Base-by-base conservation (phyloP, 2,329 filamentous ascomycete species). In the Coniochaeta ligniaria region DNA sequence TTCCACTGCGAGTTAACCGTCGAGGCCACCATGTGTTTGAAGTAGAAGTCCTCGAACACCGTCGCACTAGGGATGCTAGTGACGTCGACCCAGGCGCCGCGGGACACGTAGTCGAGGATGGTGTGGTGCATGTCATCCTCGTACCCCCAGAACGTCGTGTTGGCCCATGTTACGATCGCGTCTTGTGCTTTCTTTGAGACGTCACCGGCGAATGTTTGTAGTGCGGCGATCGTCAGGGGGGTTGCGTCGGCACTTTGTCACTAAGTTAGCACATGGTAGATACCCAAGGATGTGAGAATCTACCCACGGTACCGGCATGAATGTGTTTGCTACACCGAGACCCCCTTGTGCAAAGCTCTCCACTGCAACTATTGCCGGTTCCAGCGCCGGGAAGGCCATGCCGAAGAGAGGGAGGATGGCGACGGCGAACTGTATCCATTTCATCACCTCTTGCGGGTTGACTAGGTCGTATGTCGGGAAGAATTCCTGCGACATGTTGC, bases 1-100 rank as follows among this genome's bases (percentile, higher is more conserved):
- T 38, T 57, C 54, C 54, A 57, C 33, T 57, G 54, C n/a, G 54
- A 36, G 54, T 57, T 57, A n/a, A 57, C 54, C 9, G 54, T 57
- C 20, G 54, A 57, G n/a, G 54, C 54, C 31, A 57, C 54, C 54
- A 57, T 36, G 3, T 57, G 54, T 22, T 28, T 57, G 22, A 57
- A 57, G 22, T 57, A 57, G 54, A 57, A 57, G 3, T 57, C 54
- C 35, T 57, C 54, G 26, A 57, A 57, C 14, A 57, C 54, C 3
- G 54, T 57, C 12, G 54, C 54, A n/a, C 54, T 57, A 3, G 54
- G 54, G n/a, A 57, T 57, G 31, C 31, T 38, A 12, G 54, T 57
- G 31, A 57, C 33, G 11, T 57, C 54, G 3, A 57, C 54, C 54
- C 54, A 57, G 28, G 9, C 54, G 16, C 54, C 54, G 1, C n/a